Evolutionary conservation across 331 rosid genomes (phyloP), one percentile per base, ranked within the genome.

Genomic region (Pyrus hybrid): DNA sequence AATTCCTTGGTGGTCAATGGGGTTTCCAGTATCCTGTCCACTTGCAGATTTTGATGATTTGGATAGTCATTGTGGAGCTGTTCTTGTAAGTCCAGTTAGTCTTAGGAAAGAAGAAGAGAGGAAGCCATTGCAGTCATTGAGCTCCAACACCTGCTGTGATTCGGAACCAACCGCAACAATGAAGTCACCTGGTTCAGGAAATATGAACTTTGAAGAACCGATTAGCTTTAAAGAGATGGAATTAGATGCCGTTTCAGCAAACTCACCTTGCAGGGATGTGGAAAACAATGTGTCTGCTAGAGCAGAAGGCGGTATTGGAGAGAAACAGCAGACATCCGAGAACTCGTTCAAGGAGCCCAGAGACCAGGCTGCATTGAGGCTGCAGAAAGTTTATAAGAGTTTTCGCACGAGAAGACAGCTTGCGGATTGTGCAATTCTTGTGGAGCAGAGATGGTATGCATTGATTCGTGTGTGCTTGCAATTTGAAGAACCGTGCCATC

Each of bases 381-480:
- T 93, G 80, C 97, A 93, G 83, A 93, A 91, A 83, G 94, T 91
- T 74, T 93, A 93, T 88, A 93, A 89, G 74, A 93, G 98, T 83
- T 93, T 91, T 65, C 81, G 97, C 70, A 91, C 92, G 18, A 85
- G 97, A 70, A 86, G 98, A 66, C 86, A 77, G 77, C 88, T 93
- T 3, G 96, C 96, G 56, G 97, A 93, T 82, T 91, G 97, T 83
- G 91, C 93, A 43, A 93, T 93, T 73, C 88, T 91, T 74, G 97
- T 86, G 45, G 97, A 91, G 81, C 97, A 91, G 73, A 91, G 97
- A 88, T 93, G 98, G 98, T 89, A 76, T 67, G 87, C 33, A 41
- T 41, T 41, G 13, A 26, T 77, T 74, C 63, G 17, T 30, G 72
- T 75, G 54, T 73, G 32, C 79, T 58, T 2, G 28, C 65, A 67